Conservation (phyloP, 177 flowering plant genomes). For the Vitis hybrid region DNA sequence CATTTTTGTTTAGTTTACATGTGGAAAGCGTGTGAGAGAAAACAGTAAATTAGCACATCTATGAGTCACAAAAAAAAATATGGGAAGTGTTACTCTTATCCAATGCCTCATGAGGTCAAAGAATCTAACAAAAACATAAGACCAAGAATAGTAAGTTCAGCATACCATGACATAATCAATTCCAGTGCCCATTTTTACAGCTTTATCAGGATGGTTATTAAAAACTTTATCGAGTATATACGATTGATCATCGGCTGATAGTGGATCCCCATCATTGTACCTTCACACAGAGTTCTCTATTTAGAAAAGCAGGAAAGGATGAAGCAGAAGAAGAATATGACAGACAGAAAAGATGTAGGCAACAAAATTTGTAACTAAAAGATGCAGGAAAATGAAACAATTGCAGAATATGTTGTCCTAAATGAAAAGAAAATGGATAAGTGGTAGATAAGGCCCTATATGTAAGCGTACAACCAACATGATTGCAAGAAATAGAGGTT, state of each 20-base stretch:
- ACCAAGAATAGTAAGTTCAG: background rate
- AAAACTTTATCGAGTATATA: constrained; percentile 70
- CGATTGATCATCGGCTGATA: constrained; percentile 70
- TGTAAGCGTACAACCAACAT: no score
- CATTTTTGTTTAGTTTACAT: no score
- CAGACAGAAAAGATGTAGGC: background rate
- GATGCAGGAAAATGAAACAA: background rate
- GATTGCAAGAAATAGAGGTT: no score
- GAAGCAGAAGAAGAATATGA: no score
- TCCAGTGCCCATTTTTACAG: constrained; percentile 67
- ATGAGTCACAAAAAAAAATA: background rate
- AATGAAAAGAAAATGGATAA: no score
- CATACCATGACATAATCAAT: constrained; percentile 75
- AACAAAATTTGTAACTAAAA: background rate
- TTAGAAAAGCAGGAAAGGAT: background rate
- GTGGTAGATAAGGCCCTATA: no score
- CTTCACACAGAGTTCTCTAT: constrained; percentile 29
- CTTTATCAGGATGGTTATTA: constrained; percentile 81
- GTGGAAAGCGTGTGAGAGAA: no score
- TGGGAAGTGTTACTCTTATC: no score
- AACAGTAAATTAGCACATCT: no score
- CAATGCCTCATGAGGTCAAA: background rate
- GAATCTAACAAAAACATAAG: background rate
- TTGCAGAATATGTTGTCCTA: background rate
- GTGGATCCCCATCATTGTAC: constrained; percentile 75